These are phyloP conservation scores for Apiospora aurea DNA, from an alignment of 2,329 filamentous ascomycete species.

Conservation along the genomic window DNA sequence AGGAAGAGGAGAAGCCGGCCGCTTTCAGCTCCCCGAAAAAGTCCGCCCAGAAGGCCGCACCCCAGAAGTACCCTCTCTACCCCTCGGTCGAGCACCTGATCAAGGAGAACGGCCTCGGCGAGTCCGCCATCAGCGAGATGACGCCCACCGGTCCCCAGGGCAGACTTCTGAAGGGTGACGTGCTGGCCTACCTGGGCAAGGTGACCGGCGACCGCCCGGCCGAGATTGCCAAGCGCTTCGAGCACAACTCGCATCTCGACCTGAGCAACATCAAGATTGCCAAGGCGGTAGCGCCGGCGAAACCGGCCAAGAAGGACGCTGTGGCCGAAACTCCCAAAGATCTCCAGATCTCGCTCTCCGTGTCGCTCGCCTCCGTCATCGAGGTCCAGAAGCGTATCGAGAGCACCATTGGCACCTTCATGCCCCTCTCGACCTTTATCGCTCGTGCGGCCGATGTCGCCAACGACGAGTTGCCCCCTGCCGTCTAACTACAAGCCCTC, in stretches of 20 bases:
- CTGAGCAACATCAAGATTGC: constrained; percentile 94
- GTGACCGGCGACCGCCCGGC: constrained; percentile 77
- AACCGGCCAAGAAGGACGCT: constrained; percentile 42
- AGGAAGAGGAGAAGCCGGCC: constrained; percentile 44
- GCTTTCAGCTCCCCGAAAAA: constrained; percentile 40
- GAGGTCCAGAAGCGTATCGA: constrained; percentile 84
- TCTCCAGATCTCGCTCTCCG: constrained; percentile 71
- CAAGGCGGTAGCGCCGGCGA: constrained; percentile 49
- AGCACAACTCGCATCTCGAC: constrained; percentile 83
- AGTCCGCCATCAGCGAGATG: constrained; percentile 80
- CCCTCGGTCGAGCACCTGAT: constrained; percentile 87
- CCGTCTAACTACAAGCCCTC: constrained; percentile 70
- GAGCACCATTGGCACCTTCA: constrained; percentile 76
- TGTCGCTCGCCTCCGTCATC: constrained; percentile 81
- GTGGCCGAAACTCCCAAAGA: constrained; percentile 53
- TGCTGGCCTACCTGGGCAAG: constrained; percentile 85
- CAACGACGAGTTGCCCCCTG: constrained; percentile 84
- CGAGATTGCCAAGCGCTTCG: constrained; percentile 73
- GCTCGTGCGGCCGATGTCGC: constrained; percentile 84
- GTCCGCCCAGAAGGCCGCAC: constrained; percentile 58
- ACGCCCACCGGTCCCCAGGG: constrained; percentile 87
- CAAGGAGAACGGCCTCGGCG: constrained; percentile 77
- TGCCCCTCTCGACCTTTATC: constrained; percentile 88
- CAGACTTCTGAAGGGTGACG: constrained; percentile 91
- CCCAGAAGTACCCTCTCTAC: constrained; percentile 75